These are phyloP conservation scores for Voacanga thouarsii DNA, from an alignment of 257 asterid genomes.

Conservation along the genomic window DNA sequence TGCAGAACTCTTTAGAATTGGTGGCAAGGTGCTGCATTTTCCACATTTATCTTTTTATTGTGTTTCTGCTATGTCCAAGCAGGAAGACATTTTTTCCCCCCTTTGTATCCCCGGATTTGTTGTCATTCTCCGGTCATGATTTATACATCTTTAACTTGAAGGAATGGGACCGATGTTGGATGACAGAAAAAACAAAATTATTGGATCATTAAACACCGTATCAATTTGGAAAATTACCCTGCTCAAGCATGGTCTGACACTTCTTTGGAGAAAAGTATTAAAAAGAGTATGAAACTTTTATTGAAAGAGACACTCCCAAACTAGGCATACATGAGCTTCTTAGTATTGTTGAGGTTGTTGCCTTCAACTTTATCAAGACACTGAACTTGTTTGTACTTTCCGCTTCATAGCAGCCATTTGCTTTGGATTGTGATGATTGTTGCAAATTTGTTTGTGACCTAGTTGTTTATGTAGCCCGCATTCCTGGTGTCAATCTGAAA, in stretches of 20 bases:
- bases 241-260: neutral
- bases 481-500: neutral
- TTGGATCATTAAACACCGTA: neutral
- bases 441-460: neutral
- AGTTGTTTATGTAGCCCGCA: neutral
- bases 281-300: neutral
- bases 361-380: neutral
- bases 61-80: neutral
- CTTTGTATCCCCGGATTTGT: neutral
- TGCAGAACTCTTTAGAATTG: constrained; percentile 81
- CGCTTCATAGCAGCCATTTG: neutral
- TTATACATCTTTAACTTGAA: neutral
- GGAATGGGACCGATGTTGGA: neutral
- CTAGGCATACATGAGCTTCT: neutral
- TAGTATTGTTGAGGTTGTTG: neutral
- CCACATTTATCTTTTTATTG: neutral
- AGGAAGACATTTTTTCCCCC: neutral
- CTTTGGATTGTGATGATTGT: neutral
- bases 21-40: constrained; percentile 57
- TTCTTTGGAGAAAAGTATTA: neutral
- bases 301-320: neutral
- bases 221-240: neutral
- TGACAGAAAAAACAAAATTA: neutral
- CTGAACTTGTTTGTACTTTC: neutral
- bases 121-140: neutral